Percentiles rank a stretch among this genome's conserved stretches.
These are phyloP conservation scores for Entomortierella chlamydospora DNA, from an alignment of 192 early-diverging fungal genomes.

Conservation along the genomic window DNA sequence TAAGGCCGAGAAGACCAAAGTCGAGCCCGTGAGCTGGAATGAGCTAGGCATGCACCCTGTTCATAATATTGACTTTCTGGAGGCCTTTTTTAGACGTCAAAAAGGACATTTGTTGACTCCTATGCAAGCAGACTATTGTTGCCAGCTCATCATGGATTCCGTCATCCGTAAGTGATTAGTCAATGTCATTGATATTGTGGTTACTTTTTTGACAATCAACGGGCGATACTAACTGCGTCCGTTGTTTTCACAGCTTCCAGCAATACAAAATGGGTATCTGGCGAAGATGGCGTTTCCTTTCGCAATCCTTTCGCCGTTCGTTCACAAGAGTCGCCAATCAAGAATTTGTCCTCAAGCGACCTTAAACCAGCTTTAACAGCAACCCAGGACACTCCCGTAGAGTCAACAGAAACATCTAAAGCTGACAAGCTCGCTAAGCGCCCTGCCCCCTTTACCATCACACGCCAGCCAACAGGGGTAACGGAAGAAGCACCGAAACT, in stretches of 20 bases:
- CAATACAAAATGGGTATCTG: background rate
- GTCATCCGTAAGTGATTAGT: conserved; percentile 14
- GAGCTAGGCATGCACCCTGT: background rate
- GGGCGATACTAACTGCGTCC: background rate
- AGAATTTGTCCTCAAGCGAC: too few relatives aligned
- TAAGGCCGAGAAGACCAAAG: background rate
- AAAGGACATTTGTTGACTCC: conserved; percentile 27
- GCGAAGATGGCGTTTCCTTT: conserved; percentile 10
- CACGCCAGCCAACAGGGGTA: conserved; percentile 5
- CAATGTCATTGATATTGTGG: too few relatives aligned
- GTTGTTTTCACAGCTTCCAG: background rate
- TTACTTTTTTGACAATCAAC: background rate
- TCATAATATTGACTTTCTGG: conserved; percentile 23
- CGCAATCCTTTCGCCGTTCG: background rate
- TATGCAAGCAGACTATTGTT: conserved; percentile 25
- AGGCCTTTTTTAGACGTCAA: conserved; percentile 22
- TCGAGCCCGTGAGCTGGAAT: background rate
- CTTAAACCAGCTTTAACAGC: too few relatives aligned
- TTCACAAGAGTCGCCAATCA: background rate
- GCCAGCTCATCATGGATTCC: conserved; percentile 8
- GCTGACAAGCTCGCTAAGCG: too few relatives aligned
- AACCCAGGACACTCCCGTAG: background rate
- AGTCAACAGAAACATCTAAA: background rate
- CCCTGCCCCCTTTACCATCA: conserved; percentile 20
- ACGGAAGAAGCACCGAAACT: background rate